Base-by-base conservation (phyloP, 2,329 filamentous ascomycete genomes). In the Diaporthe citri region DNA sequence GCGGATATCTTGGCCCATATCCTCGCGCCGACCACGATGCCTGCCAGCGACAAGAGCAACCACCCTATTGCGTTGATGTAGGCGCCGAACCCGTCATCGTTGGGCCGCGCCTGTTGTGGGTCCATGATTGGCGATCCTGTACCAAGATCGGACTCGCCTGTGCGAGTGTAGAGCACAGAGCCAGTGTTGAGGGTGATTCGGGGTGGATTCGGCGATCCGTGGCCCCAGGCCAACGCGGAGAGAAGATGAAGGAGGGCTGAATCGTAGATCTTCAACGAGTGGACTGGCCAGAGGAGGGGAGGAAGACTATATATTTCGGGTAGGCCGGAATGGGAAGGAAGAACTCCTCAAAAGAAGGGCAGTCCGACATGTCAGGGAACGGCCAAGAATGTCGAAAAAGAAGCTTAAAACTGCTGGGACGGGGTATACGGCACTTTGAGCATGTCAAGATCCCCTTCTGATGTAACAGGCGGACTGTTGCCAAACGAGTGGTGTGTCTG, bases 1-100 rank as follows among this genome's bases (percentile, higher is more conserved):
- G 52, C 46, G 7, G 71, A 69, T 36, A 55, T 25, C 66, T 76
- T 76, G 57, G 69, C 62, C 48, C 56, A 74, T 22, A 76, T 22
- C 28, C 74, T 66, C 12, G 74, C 66, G 13, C 64, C 56, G 17
- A 76, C 71, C 25, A 76, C 70, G 34, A 46, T 31, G 1, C 60
- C 60, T 28, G 74, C 39, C 60, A 75, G n/a, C 13, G 46, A 39
- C 34, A 67, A 51, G 13, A 67, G 64, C 9, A 52, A 20, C 64
- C 64, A 67, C 7, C 64, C 64, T 4, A 67, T 39, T 12, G 46
- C 64, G 64, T 67, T 67, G 64, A 67, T 67, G 13, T 67, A 67
- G 9, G 64, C 20, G 4, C 64, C 64, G 15, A 67, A 52, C 22
- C 64, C 64, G 2, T 12, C n/a, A 15, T 67, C 64, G 64, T 67